Percentiles rank a stretch among this genome's conserved stretches.
Conservation (phyloP, 164 flowering plant species). For the Tinospora cordifolia region DNA sequence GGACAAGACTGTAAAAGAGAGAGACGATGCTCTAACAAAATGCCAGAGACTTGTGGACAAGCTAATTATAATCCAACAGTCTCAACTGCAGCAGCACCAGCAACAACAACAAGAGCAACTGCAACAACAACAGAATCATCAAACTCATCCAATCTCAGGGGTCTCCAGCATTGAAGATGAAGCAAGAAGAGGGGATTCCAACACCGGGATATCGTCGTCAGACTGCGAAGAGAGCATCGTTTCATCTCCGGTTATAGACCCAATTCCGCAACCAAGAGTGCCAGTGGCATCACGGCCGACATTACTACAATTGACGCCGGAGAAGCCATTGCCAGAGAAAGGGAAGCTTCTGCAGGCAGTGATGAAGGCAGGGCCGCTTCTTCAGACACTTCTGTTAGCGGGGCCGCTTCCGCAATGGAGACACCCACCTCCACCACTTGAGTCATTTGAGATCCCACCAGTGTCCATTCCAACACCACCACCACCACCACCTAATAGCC, state of each 20-base stretch:
- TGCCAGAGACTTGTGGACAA: conserved; percentile 53
- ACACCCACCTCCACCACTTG: conserved; percentile 88
- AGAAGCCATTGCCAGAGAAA: conserved; percentile 76
- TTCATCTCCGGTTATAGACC: conserved; percentile 44
- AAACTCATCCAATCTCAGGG: conserved; percentile 25
- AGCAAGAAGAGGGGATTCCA: conserved; percentile 47
- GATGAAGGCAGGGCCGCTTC: conserved; percentile 92
- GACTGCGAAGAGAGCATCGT: conserved; percentile 87
- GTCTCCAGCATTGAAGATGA: conserved; percentile 63
- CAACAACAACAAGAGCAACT: conserved; percentile 19
- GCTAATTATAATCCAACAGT: conserved; percentile 36
- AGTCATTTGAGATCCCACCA: conserved; percentile 63
- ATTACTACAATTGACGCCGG: conserved; percentile 13
- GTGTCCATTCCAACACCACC: conserved; percentile 28
- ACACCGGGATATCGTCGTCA: conserved; percentile 54
- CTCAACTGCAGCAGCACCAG: conserved; percentile 12
- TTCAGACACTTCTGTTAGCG: conserved; percentile 81
- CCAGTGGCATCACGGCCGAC: not conserved
- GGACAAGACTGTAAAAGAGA: conserved; percentile 37
- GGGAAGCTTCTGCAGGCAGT: conserved; percentile 90
- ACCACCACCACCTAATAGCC: conserved; percentile 15
- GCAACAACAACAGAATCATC: not conserved
- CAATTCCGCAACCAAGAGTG: conserved; percentile 14
- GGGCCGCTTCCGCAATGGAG: conserved; percentile 95
- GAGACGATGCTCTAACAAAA: conserved; percentile 65